Evolutionary conservation across 2,329 filamentous ascomycete species (phyloP).

Genomic region (Diaporthe sp.): DNA sequence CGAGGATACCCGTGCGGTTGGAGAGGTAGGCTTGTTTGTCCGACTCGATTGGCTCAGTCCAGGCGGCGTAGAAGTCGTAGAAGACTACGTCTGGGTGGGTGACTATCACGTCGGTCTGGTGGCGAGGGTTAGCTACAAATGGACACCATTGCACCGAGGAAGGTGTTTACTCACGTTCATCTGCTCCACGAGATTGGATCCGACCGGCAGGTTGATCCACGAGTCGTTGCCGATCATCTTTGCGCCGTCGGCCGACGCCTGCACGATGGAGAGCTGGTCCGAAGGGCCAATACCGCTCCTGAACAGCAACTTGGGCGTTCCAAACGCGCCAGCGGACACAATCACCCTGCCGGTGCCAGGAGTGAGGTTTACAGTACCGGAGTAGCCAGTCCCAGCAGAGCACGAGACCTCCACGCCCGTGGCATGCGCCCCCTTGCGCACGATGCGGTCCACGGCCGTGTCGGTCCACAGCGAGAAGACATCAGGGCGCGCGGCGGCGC

Average conservation of each 20-base stretch:
- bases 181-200: slow-evolving; percentile 70
- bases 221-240: slow-evolving; percentile 62
- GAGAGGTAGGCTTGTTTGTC: slow-evolving; percentile 60
- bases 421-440: slow-evolving; percentile 71
- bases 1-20: slow-evolving; percentile 70
- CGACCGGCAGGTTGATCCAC: slow-evolving; percentile 70
- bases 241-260: slow-evolving; percentile 61
- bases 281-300: slow-evolving; percentile 75
- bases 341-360: slow-evolving; percentile 73
- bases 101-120: slow-evolving; percentile 57
- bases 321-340: slow-evolving; percentile 76
- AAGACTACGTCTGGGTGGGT: slow-evolving; percentile 60
- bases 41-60: slow-evolving; percentile 57
- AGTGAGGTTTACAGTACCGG: slow-evolving; percentile 72
- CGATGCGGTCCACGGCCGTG: slow-evolving; percentile 74
- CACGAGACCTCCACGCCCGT: slow-evolving; percentile 77
- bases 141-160: too few species aligned
- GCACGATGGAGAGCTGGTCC: slow-evolving; percentile 68
- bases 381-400: slow-evolving; percentile 63
- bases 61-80: slow-evolving; percentile 77
- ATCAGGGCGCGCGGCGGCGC: slow-evolving; percentile 59
- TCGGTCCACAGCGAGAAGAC: slow-evolving; percentile 78
- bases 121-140: too few species aligned
- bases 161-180: slow-evolving; percentile 44
- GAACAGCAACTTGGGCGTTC: slow-evolving; percentile 76